phyloP scores from a whole-genome alignment of 2,329 filamentous ascomycete species.

The Tympanopsis confertula region DNA sequence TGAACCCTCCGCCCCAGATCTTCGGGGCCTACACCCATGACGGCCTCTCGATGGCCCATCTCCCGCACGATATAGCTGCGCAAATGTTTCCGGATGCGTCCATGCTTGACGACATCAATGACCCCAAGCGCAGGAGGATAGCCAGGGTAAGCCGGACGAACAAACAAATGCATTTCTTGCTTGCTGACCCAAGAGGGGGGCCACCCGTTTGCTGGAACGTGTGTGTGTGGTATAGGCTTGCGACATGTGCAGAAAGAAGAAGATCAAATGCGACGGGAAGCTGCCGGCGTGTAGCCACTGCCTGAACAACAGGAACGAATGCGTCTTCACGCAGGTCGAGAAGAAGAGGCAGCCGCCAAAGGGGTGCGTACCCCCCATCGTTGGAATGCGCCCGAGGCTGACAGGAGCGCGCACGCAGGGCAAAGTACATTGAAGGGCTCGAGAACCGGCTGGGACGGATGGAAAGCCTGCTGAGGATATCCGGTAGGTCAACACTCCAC shows the following conservation, averaged over 20 bases:
- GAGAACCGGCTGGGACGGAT: conserved; percentile 89
- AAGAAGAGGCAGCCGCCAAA: conserved; percentile 97
- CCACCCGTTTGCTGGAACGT: neutral
- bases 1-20: conserved; percentile 58
- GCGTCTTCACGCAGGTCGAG: conserved; percentile 93
- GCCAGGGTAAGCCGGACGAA: conserved; percentile 53
- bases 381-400: conserved; percentile 3
- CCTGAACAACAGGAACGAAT: conserved; percentile 95
- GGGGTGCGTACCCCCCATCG: conserved; percentile 47
- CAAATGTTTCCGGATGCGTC: conserved; percentile 49
- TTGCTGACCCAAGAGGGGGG: neutral
- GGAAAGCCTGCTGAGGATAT: conserved; percentile 81
- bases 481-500: conserved; percentile 39
- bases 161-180: conserved; percentile 2
- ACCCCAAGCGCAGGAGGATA: conserved; percentile 80
- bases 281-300: conserved; percentile 91
- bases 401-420: conserved; percentile 35
- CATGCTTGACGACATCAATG: conserved; percentile 56
- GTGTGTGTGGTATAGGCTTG: conserved; percentile 67
- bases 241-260: conserved; percentile 93
- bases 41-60: conserved; percentile 42
- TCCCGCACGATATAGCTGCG: conserved; percentile 43
- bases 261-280: conserved; percentile 96
- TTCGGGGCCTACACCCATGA: conserved; percentile 53
- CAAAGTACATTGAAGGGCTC: conserved; percentile 94